Evolutionary conservation across 2,329 filamentous ascomycete genomes (phyloP).

Genomic region (Colletotrichum lupini): DNA sequence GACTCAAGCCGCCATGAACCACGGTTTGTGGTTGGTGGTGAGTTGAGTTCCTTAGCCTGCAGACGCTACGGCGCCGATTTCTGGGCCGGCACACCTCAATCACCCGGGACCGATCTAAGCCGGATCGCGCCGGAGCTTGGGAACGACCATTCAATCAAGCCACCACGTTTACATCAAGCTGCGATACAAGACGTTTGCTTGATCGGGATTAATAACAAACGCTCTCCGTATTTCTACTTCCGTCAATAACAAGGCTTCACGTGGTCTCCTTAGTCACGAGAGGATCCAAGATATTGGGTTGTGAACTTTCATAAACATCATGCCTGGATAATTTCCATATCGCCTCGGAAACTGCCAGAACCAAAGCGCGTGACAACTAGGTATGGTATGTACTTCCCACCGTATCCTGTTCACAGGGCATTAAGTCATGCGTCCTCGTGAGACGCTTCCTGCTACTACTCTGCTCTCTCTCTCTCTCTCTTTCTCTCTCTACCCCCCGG

Average conservation of each 20-base stretch:
- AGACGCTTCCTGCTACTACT: background rate
- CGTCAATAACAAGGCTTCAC: background rate
- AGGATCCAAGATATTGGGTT: background rate
- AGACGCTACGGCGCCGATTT: constrained; percentile 4
- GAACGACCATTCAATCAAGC: background rate
- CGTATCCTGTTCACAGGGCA: constrained; percentile 11
- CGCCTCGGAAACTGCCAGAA: constrained; percentile 24
- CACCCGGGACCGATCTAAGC: constrained; percentile 16
- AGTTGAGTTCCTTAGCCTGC: background rate
- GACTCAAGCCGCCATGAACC: background rate
- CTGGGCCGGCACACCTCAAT: background rate
- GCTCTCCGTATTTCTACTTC: too few species aligned
- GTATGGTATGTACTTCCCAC: constrained; percentile 32
- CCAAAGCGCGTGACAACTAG: constrained; percentile 22
- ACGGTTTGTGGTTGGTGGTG: background rate
- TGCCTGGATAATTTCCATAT: constrained; percentile 32
- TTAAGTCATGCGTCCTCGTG: constrained; percentile 15
- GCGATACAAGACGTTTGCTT: background rate
- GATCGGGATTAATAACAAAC: background rate
- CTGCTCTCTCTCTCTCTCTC: background rate
- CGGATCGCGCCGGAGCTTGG: background rate
- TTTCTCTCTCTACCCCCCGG: background rate
- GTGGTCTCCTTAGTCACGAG: background rate
- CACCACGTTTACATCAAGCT: background rate
- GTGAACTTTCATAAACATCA: constrained; percentile 25